These are phyloP conservation scores for Penicillium mononematosum DNA, from an alignment of 495 filamentous ascomycete genomes.

Conservation along the genomic window DNA sequence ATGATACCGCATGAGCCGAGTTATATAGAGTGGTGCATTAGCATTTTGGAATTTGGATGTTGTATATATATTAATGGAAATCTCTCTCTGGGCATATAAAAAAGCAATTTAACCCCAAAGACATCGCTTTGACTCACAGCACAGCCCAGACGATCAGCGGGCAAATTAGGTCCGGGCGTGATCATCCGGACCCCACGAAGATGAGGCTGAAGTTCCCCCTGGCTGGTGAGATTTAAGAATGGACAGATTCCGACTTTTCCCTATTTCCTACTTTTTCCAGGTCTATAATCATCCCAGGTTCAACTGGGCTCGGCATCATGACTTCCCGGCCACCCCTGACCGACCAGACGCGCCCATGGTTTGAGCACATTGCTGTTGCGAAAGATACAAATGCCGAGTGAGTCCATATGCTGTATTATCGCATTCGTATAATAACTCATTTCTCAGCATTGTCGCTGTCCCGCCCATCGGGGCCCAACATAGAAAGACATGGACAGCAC, in stretches of 20 bases:
- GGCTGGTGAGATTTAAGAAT: not conserved
- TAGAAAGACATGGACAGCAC: slow-evolving; percentile 35
- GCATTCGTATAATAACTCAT: not conserved
- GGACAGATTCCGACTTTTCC: not conserved
- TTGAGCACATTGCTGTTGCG: slow-evolving; percentile 17
- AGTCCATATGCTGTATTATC: slow-evolving; percentile 9
- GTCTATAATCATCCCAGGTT: not conserved
- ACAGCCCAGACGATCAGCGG: slow-evolving; percentile 5
- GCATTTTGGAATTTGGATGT: slow-evolving; percentile 10
- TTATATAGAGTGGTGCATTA: slow-evolving; percentile 30
- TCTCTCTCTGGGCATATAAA: not conserved
- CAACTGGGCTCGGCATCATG: slow-evolving; percentile 9
- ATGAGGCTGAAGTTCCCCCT: slow-evolving; percentile 48
- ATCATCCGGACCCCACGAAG: slow-evolving; percentile 48
- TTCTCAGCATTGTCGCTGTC: slow-evolving; percentile 42
- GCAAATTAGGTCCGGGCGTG: slow-evolving; percentile 44
- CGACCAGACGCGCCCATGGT: slow-evolving; percentile 13
- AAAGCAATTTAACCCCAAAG: not conserved
- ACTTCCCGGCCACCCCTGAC: slow-evolving; percentile 7
- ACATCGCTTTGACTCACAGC: slow-evolving; percentile 1
- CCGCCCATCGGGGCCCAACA: slow-evolving; percentile 46
- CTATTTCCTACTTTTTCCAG: not conserved
- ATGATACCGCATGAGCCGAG: slow-evolving; percentile 34
- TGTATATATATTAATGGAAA: slow-evolving; percentile 10
- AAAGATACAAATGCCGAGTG: slow-evolving; percentile 42